Base-by-base conservation (phyloP, 148 eudicot genomes). In the Agrostemma githago region DNA sequence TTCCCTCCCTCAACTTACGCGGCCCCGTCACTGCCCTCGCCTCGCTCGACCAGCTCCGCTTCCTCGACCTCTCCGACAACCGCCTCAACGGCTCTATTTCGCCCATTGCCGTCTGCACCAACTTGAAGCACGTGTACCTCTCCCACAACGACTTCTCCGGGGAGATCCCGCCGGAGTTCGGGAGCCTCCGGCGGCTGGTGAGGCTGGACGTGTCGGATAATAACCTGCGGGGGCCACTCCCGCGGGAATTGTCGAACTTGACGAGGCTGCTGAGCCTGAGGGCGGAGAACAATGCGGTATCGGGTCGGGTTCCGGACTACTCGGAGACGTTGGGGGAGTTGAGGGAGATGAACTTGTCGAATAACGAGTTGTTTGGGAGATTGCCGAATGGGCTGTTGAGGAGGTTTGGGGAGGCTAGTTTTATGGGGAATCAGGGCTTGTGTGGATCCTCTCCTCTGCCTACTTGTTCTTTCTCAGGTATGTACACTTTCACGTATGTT, bases 131-230 rank as follows among this genome's bases (percentile, higher is more conserved):
- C 16, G 66, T 89, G 10, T 94, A 94, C 70, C 92, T 93, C 77
- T 88, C 91, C 0, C 73, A 77, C 19, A 93, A 93, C 76, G 98
- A 93, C 72, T 75, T 94, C 51, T 86, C 98, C 77, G 96, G 92
- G 9, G 75, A 80, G 14, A 79, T 94, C 0, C 89, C 97, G 5
- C 41, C 68, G 3, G 85, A 77, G 3, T 65, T 94, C 4, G 81
- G 85, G 2, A 66, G 68, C 1, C 86, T 93, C 19, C 67, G 60
- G 48, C 89, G 96, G 4, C 83, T 94, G 43, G 82, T 82, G 46
- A 84, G 98, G 8, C 58, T 92, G 11, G 98, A 94, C 68, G 73
- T 89, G 21, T 86, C 97, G 3, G 84, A 89, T 75, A 94, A 94
- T 76, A 94, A 94, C 71, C 81, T 94, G 10, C 66, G 51, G 11